These are phyloP conservation scores for Apiospora rasikravindrae DNA, from an alignment of 2,329 filamentous ascomycete species.

Conservation along the genomic window DNA sequence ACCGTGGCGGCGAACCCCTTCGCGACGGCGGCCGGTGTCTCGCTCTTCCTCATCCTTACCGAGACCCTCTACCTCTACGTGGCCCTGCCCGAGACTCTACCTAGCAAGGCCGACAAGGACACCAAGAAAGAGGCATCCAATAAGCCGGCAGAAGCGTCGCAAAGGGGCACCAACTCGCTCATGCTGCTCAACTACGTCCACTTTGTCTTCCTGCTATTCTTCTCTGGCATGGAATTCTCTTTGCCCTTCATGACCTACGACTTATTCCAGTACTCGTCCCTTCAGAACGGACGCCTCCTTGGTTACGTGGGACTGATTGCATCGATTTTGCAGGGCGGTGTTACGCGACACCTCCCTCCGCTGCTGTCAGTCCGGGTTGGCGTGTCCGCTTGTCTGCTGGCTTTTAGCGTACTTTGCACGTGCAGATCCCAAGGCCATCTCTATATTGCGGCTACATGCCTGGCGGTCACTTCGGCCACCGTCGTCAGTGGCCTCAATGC, in stretches of 20 bases:
- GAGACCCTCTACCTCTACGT: slow-evolving; percentile 90
- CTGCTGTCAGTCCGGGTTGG: slow-evolving; percentile 81
- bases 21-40: slow-evolving; percentile 88
- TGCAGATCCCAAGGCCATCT: slow-evolving; percentile 72
- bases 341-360: slow-evolving; percentile 84
- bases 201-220: slow-evolving; percentile 91
- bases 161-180: slow-evolving; percentile 79
- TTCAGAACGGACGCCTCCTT: slow-evolving; percentile 82
- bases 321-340: slow-evolving; percentile 89
- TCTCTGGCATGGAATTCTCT: slow-evolving; percentile 97
- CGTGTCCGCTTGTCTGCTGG: slow-evolving; percentile 75
- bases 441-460: slow-evolving; percentile 80
- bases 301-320: slow-evolving; percentile 92
- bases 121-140: slow-evolving; percentile 31
- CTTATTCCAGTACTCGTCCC: slow-evolving; percentile 81
- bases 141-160: slow-evolving; percentile 31
- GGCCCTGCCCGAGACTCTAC: slow-evolving; percentile 84
- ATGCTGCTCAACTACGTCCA: slow-evolving; percentile 83
- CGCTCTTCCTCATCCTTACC: slow-evolving; percentile 78
- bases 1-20: slow-evolving; percentile 89
- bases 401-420: slow-evolving; percentile 79
- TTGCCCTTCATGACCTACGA: slow-evolving; percentile 98
- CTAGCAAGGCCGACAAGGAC: slow-evolving; percentile 53
- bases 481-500: slow-evolving; percentile 95
- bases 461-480: slow-evolving; percentile 90